phyloP scores from a whole-genome alignment of 2,329 filamentous ascomycete genomes.

The Xylaria sp. region DNA sequence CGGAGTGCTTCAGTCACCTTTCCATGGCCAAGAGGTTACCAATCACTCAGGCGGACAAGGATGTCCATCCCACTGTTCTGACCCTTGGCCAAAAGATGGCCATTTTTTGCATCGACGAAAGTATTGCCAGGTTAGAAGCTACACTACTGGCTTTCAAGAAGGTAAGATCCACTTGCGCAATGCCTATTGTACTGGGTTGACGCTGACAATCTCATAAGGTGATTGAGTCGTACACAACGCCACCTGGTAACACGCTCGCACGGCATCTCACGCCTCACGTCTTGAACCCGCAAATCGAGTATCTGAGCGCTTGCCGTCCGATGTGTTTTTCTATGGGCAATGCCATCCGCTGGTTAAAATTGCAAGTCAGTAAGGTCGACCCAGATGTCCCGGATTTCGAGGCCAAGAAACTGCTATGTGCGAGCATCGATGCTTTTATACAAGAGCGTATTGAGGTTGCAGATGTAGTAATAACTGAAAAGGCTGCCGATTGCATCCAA shows the following conservation, averaged over 20 bases:
- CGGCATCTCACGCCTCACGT: slow-evolving; percentile 91
- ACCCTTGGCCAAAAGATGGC: slow-evolving; percentile 89
- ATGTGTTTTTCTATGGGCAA: slow-evolving; percentile 98
- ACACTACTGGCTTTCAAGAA: slow-evolving; percentile 90
- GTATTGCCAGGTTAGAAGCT: slow-evolving; percentile 83
- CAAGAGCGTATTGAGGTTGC: slow-evolving; percentile 88
- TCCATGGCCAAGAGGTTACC: slow-evolving; percentile 67
- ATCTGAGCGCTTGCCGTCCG: slow-evolving; percentile 89
- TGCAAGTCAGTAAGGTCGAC: slow-evolving; percentile 88
- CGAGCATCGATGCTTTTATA: slow-evolving; percentile 87
- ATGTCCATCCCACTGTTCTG: slow-evolving; percentile 86
- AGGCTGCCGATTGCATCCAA: slow-evolving; percentile 75
- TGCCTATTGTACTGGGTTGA: not conserved
- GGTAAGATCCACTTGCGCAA: slow-evolving; percentile 51
- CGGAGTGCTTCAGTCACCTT: slow-evolving; percentile 81
- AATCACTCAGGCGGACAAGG: slow-evolving; percentile 67
- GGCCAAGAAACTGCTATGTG: slow-evolving; percentile 78
- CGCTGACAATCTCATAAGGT: slow-evolving; percentile 59
- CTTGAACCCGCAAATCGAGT: slow-evolving; percentile 93
- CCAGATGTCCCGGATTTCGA: slow-evolving; percentile 81
- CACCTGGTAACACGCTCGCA: slow-evolving; percentile 80
- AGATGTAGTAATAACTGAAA: slow-evolving; percentile 81
- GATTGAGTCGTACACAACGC: slow-evolving; percentile 91
- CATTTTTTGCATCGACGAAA: slow-evolving; percentile 86
- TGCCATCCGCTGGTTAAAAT: slow-evolving; percentile 91